Conservation (phyloP, 352 stramenopile genomes). For the Phytopythium vexans region DNA sequence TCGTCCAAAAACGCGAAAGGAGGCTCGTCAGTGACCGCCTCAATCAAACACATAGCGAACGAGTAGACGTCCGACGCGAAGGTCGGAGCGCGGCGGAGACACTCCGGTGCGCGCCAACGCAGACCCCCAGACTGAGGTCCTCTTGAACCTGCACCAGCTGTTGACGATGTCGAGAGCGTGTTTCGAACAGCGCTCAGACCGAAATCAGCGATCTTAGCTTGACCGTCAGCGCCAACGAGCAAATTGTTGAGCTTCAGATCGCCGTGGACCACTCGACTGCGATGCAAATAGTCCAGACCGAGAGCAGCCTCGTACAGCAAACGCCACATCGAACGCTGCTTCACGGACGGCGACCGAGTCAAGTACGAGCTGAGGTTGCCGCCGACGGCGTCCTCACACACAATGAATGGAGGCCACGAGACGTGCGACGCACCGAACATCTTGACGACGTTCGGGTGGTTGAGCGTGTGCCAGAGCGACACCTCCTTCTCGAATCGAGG, state of each 20-base stretch:
- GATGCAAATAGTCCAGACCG: neutral
- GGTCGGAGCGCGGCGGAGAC: no score
- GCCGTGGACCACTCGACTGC: neutral
- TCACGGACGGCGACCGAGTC: no score
- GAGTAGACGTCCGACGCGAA: no score
- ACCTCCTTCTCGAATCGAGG: no score
- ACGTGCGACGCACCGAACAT: slow-evolving; percentile 25
- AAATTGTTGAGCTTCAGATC: slow-evolving; percentile 1
- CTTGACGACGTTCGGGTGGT: no score
- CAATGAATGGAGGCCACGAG: slow-evolving; percentile 8
- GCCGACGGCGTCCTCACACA: slow-evolving; percentile 11
- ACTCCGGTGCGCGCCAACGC: slow-evolving; percentile 8
- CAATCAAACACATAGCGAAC: no score
- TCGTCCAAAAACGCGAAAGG: slow-evolving; percentile 19
- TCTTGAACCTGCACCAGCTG: no score
- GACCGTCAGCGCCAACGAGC: neutral
- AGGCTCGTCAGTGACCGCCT: slow-evolving; percentile 14
- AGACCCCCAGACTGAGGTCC: no score
- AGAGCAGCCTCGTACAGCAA: neutral
- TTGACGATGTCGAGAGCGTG: no score
- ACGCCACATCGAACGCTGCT: no score
- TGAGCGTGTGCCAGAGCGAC: no score
- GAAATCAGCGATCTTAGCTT: slow-evolving; percentile 1
- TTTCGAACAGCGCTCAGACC: no score
- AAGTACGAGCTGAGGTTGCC: slow-evolving; percentile 11